A percentile compares a stretch with the other conserved stretches of the same genome.
phyloP scores from a whole-genome alignment of 2,329 filamentous ascomycete species.

The Xylariaceae sp. region DNA sequence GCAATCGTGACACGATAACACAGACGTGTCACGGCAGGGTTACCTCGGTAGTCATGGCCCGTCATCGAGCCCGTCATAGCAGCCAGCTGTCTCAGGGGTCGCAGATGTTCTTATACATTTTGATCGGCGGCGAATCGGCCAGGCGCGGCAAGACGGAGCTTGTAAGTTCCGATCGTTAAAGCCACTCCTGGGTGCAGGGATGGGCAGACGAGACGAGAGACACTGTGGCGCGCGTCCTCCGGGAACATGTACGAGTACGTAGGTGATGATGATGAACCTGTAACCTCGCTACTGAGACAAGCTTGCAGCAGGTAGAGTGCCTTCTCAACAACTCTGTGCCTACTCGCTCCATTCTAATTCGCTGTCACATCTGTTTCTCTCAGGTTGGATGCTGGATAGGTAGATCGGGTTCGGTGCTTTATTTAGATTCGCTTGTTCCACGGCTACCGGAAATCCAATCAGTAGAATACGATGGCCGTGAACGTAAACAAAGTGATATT shows the following conservation, averaged over 20 bases:
- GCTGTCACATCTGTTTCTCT: background rate
- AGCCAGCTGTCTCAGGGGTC: constrained; percentile 6
- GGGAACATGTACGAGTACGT: background rate
- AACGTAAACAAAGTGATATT: too few relatives aligned
- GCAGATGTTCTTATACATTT: constrained; percentile 4
- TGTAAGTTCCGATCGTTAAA: constrained; percentile 19
- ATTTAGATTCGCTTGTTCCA: too few relatives aligned
- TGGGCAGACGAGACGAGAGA: constrained; percentile 11
- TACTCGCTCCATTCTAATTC: too few relatives aligned
- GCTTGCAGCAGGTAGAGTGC: too few relatives aligned
- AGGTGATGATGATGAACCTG: too few relatives aligned
- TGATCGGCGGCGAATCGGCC: constrained; percentile 20
- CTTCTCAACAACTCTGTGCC: too few relatives aligned
- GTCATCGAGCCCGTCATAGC: background rate
- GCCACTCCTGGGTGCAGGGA: background rate
- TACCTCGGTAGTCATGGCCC: background rate
- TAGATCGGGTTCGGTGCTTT: background rate
- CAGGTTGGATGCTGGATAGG: background rate
- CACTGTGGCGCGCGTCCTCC: constrained; percentile 1
- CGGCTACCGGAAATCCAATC: too few relatives aligned
- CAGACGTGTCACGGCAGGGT: constrained; percentile 5
- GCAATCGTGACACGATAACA: background rate
- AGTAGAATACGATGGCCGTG: too few relatives aligned
- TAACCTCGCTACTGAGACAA: too few relatives aligned
- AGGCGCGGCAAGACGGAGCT: constrained; percentile 20